Conservation (phyloP, 768 basidiomycete species). For the Xerocomellus dryophilus region DNA sequence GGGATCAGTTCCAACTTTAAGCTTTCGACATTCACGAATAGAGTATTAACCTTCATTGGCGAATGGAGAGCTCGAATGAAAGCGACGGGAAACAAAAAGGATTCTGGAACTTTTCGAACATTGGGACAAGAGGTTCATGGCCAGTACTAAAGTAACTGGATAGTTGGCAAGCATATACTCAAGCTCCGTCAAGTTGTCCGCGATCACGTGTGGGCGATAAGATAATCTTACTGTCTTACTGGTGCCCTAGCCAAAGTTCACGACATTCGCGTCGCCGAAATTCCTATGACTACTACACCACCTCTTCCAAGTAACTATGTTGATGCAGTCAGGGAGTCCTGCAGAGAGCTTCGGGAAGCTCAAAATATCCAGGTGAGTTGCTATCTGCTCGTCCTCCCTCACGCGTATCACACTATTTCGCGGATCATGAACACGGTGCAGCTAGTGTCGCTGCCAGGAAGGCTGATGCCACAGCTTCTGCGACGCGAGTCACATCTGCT, state of each 20-base stretch:
- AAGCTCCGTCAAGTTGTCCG: no score
- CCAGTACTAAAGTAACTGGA: not conserved
- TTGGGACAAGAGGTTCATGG: slow-evolving; percentile 16
- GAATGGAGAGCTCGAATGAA: slow-evolving; percentile 14
- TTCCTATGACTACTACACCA: slow-evolving; percentile 32
- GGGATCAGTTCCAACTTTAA: not conserved
- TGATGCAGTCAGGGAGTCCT: slow-evolving; percentile 52
- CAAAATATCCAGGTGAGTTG: slow-evolving; percentile 52
- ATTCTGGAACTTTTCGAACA: slow-evolving; percentile 13
- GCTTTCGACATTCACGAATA: not conserved
- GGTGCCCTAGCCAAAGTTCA: not conserved
- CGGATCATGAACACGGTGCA: not conserved
- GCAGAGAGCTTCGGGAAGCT: slow-evolving; percentile 43
- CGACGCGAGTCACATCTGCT: not conserved
- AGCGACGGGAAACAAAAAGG: not conserved
- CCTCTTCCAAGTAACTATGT: slow-evolving; percentile 48
- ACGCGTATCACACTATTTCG: slow-evolving; percentile 1
- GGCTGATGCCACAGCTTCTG: not conserved
- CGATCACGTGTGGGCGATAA: slow-evolving; percentile 21
- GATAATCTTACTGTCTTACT: slow-evolving; percentile 7
- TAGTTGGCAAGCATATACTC: not conserved
- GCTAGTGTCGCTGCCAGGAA: not conserved
- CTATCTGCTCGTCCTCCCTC: not conserved
- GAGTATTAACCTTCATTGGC: slow-evolving; percentile 22
- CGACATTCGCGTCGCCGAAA: not conserved